phyloP scores from a whole-genome alignment of 352 stramenopile genomes.

The Phytophthora tubulina region DNA sequence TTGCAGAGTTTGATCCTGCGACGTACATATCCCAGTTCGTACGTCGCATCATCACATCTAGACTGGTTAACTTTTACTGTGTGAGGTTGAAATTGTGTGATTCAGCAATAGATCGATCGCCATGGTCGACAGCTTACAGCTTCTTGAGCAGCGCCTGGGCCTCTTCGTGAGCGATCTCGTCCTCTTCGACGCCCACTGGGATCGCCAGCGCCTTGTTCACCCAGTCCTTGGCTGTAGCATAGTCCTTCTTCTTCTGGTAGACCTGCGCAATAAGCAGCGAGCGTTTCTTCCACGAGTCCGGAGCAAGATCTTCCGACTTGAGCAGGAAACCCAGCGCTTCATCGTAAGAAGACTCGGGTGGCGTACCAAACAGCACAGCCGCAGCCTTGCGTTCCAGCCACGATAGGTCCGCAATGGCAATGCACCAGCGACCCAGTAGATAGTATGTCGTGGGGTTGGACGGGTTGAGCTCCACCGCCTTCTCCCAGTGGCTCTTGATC shows the following conservation, averaged over 20 bases:
- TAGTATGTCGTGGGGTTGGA: conserved; percentile 80
- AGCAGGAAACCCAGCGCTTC: conserved; percentile 82
- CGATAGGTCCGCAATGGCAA: conserved; percentile 84
- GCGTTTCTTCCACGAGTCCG: conserved; percentile 89
- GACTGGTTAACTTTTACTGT: no score
- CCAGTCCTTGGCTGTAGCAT: conserved; percentile 73
- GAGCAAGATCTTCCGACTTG: conserved; percentile 78
- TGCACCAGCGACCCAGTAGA: conserved; percentile 85
- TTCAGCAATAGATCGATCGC: not conserved
- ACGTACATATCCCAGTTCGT: not conserved
- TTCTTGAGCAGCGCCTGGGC: conserved; percentile 73
- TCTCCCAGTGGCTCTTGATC: conserved; percentile 87
- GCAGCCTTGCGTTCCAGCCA: conserved; percentile 90
- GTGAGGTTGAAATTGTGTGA: no score
- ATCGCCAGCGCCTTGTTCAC: conserved; percentile 73
- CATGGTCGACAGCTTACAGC: conserved; percentile 35
- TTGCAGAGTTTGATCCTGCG: not conserved
- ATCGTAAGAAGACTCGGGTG: conserved; percentile 84
- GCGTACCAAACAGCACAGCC: conserved; percentile 82
- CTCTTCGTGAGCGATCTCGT: conserved; percentile 76
- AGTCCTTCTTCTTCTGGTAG: conserved; percentile 85
- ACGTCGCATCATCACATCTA: not conserved
- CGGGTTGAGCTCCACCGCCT: conserved; percentile 79
- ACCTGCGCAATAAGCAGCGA: conserved; percentile 83
- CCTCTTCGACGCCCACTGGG: conserved; percentile 65